Evolutionary conservation across 306 rosid species (phyloP), one percentile per base, ranked within the genome.

Genomic region (Begonia loranthoides): DNA sequence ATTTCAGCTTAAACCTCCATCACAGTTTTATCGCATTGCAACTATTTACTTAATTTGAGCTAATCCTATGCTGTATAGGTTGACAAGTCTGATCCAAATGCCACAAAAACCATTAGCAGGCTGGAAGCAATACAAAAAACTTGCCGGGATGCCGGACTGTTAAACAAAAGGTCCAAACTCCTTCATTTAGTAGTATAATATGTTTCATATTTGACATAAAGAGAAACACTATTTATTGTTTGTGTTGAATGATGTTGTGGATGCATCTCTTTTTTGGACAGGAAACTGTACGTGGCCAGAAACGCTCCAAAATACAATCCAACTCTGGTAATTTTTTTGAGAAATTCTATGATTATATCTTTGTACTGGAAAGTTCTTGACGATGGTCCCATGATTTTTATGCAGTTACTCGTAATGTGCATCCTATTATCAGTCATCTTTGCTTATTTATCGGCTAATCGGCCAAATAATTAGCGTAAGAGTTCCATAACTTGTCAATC

Each of bases 61-160:
- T 28, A 28, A 28, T 28, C 5, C 8, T 28, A 28, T 22, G 40
- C 47, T 43, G 47, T 17, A 13, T 61, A 90, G 99, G 92, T 90
- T 63, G 78, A 82, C 86, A 71, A 56, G 66, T 71, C 73, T 60
- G 95, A 90, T 60, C 99, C 88, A 52, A 78, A 80, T 76, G 94
- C 94, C 36, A 57, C 84, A 58, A 90, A 80, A 78, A 74, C 95
- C 17, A 58, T 83, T 76, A 80, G 67, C 74, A 76, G 99, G 74
- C 66, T 90, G 54, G 92, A 70, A 67, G 72, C 70, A 13, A 71
- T 82, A 70, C 94, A 80, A 78, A 78, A 74, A 63, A 57, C 70
- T 58, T 90, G 99, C 80, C 66, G 80, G 76, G 76, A 78, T 54
- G 86, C 99, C 43, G 94, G 99, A 50, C 56, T 75, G 57, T 69